Evolutionary conservation across 2,329 filamentous ascomycete species (phyloP), one percentile per base, ranked within the genome.

Genomic region (Pyrenophora tritici-repentis): DNA sequence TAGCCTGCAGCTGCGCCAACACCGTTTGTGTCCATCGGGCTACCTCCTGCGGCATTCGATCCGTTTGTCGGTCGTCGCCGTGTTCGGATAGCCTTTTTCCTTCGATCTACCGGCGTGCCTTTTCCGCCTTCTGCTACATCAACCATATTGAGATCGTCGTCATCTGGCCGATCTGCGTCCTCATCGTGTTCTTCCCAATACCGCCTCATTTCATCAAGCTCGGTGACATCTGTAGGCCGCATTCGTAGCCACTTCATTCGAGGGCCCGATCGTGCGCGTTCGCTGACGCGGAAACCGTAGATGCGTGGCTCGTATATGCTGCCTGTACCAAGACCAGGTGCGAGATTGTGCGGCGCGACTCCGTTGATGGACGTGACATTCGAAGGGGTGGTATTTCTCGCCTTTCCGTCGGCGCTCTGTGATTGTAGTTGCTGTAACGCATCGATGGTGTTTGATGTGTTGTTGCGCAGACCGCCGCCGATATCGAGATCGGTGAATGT

Each of bases 401-500:
- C 60, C 56, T 73, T 73, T 14, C 65, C 64, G 10, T 70, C 68
- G 17, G 57, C 49, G 37, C 52, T 67, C 42, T 62, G 75, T 62
- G 67, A 72, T 65, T 72, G 67, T 47, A 74, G 63, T 43, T 68
- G 66, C 33, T 67, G 55, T 37, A 74, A 64, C 20, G 68, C 66
- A 39, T 73, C 70, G 33, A 70, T 66, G 41, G 68, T 68, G 34
- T 66, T 62, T 2, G 65, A 55, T 10, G 67, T 63, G 50, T 65
- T 67, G 86, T 86, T 63, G 86, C 85, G 70, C 67, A 88, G 87
- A 26, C 86, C 87, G 31, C 86, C 86, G 40, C 80, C 80, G 53
- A 97, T 85, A 63, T 97, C 91, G 69, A 97, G 89, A 71, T 99
- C 94, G 31, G 94, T 93, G 75, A 97, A 99, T 33, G 93, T 99